Conservation (phyloP, 2,329 filamentous ascomycete genomes). For the Hyphodiscus sp. region DNA sequence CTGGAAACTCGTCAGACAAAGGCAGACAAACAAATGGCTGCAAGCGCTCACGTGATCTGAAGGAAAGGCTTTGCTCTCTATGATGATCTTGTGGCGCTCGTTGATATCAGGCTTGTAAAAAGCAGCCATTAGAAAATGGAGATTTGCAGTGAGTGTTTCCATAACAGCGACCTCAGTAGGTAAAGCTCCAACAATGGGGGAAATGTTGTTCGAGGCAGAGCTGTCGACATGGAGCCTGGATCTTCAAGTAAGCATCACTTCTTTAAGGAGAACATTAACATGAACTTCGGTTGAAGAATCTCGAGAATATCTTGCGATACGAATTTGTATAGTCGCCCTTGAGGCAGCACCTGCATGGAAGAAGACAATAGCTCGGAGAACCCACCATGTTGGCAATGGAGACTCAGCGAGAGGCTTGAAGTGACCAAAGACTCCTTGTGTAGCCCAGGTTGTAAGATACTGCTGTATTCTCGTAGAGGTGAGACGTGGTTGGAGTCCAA, state of each 20-base stretch:
- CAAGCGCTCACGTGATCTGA: slow-evolving; percentile 63
- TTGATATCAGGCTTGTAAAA: slow-evolving; percentile 64
- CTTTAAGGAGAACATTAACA: no score
- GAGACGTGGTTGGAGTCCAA: slow-evolving; percentile 65
- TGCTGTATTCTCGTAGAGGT: slow-evolving; percentile 59
- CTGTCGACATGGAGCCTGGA: slow-evolving; percentile 59
- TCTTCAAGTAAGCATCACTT: no score
- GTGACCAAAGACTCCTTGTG: slow-evolving; percentile 70
- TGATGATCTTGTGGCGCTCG: slow-evolving; percentile 62
- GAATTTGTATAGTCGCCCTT: no score
- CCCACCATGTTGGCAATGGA: slow-evolving; percentile 48
- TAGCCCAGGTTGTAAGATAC: slow-evolving; percentile 69
- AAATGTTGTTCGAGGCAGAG: slow-evolving; percentile 57
- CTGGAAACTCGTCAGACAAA: slow-evolving; percentile 35
- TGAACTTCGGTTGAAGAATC: no score
- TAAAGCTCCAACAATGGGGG: slow-evolving; percentile 63
- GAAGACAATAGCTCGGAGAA: no score
- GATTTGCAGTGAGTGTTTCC: slow-evolving; percentile 71
- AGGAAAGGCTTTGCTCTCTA: slow-evolving; percentile 76
- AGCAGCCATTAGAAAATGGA: slow-evolving; percentile 71
- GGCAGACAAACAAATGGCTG: slow-evolving; percentile 3
- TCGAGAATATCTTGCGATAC: no score
- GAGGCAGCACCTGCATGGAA: no score
- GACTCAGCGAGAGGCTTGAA: slow-evolving; percentile 61
- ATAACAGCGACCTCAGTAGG: slow-evolving; percentile 68